Base-by-base conservation (phyloP, 2,329 filamentous ascomycete species). In the Fusarium citri region DNA sequence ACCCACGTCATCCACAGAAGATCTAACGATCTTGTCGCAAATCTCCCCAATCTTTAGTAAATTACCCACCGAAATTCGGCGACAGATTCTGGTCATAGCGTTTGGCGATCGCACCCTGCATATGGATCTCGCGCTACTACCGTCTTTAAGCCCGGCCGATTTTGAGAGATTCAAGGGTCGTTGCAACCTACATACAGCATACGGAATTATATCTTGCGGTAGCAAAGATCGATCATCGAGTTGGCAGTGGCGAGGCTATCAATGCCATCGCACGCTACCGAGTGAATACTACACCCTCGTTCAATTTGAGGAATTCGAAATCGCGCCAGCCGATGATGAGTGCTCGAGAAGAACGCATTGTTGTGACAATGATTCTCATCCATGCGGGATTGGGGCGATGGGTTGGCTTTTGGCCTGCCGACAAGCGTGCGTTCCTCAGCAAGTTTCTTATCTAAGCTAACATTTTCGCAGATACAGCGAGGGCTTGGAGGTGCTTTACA, bases 341-440 rank as follows among this genome's bases (percentile, higher is more conserved):
- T 31, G 47, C 20, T 49, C 20, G 1, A 23, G 18, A 12, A 48
- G 18, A 12, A 12, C 10, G 10, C 2, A n/a, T 12, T 11, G 10
- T n/a, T n/a, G 2, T 6, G 6, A 37, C 0, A 7, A 37, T n/a
- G 4, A 18, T 2, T 1, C 0, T 5, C 8, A 25, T 12, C 2
- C 2, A 6, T 50, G 47, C 22, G 15, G 23, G 11, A n/a, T 50
- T 3, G 47, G 47, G 1, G 47, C 8, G 2, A 37, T 37, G 16
- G 30, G 47, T 5, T 50, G 47, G 47, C 16, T 50, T 6, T 14
- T 50, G 3, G 2, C 30, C 6, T 50, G 30, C n/a, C 30, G 47
- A 14, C 47, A 49, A 49, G 28, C 47, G 47, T 49, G 5, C 2
- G 45, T 28, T 28, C 14, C 8, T 4, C 5, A 4, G 5, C 0